Evolutionary conservation across 2,329 filamentous ascomycete species (phyloP).

Genomic region (Reticulascus tulasneorum): DNA sequence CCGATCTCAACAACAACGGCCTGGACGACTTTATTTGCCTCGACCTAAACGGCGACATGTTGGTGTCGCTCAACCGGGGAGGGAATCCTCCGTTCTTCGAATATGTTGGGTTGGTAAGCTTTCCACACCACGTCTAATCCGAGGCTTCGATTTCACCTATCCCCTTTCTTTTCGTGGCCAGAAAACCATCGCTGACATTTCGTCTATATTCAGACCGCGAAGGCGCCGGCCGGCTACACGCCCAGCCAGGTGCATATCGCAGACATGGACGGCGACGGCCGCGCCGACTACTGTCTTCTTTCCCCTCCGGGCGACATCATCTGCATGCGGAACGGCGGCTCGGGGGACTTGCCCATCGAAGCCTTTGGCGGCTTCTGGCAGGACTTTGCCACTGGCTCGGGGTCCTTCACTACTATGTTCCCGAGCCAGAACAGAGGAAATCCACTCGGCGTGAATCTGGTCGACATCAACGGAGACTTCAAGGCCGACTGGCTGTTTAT

Average conservation of each 20-base stretch:
- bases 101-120: not conserved
- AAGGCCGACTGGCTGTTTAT: slow-evolving; percentile 20
- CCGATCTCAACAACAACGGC: slow-evolving; percentile 15
- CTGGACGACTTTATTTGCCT: slow-evolving; percentile 12
- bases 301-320: slow-evolving; percentile 19
- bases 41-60: not conserved
- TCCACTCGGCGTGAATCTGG: slow-evolving; percentile 18
- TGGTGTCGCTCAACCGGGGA: slow-evolving; percentile 5
- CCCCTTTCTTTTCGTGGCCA: too few species aligned
- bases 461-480: slow-evolving; percentile 20
- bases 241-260: not conserved
- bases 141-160: too few species aligned
- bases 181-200: too few species aligned
- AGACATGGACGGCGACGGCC: slow-evolving; percentile 26
- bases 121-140: too few species aligned
- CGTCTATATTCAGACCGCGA: too few species aligned
- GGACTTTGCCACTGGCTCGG: too few species aligned
- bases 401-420: too few species aligned
- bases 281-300: slow-evolving; percentile 27
- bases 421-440: too few species aligned
- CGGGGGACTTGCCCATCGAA: slow-evolving; percentile 20
- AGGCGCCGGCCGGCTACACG: not conserved
- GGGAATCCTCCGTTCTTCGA: slow-evolving; percentile 2
- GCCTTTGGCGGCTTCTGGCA: too few species aligned
- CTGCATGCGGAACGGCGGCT: slow-evolving; percentile 28